Percentiles rank a stretch among this genome's conserved stretches.
These are phyloP conservation scores for Zygosaccharomyces lentus DNA, from an alignment of 805 yeast genomes.

Conservation along the genomic window DNA sequence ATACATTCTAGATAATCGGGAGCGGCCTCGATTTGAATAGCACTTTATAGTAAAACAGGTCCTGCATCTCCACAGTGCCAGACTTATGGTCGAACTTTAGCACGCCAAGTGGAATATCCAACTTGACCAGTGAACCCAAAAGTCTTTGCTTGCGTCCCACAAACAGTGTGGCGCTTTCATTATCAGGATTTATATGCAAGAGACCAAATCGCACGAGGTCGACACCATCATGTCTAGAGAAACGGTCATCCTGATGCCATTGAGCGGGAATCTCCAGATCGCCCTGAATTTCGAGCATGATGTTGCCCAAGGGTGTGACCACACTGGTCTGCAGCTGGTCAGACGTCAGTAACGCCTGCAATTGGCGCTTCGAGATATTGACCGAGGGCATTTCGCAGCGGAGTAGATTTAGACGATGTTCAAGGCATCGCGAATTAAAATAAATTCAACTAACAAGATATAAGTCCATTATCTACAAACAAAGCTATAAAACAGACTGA, in stretches of 20 bases:
- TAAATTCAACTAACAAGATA: neutral
- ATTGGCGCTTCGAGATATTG: constrained; percentile 22
- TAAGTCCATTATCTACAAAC: neutral
- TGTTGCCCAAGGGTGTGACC: constrained; percentile 51
- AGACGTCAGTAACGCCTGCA: constrained; percentile 20
- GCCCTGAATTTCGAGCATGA: constrained; percentile 69
- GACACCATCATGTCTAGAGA: constrained; percentile 16
- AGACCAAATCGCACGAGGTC: constrained; percentile 28
- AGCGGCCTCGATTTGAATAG: constrained; percentile 66
- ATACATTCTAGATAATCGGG: constrained; percentile 58
- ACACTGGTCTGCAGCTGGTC: constrained; percentile 18
- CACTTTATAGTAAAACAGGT: constrained; percentile 54
- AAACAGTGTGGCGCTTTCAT: constrained; percentile 48
- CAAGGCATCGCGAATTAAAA: constrained; percentile 4
- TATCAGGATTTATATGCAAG: constrained; percentile 19
- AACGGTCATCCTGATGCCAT: constrained; percentile 34
- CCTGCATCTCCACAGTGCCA: constrained; percentile 48
- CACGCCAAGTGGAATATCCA: constrained; percentile 64
- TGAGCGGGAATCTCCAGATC: constrained; percentile 47
- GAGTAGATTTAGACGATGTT: neutral
- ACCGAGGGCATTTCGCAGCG: constrained; percentile 28
- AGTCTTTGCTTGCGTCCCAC: constrained; percentile 69
- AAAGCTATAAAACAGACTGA: neutral
- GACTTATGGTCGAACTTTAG: constrained; percentile 40
- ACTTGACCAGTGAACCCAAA: constrained; percentile 52